Conservation (phyloP, 2,329 filamentous ascomycete genomes). For the Metarhizium anisopliae region DNA sequence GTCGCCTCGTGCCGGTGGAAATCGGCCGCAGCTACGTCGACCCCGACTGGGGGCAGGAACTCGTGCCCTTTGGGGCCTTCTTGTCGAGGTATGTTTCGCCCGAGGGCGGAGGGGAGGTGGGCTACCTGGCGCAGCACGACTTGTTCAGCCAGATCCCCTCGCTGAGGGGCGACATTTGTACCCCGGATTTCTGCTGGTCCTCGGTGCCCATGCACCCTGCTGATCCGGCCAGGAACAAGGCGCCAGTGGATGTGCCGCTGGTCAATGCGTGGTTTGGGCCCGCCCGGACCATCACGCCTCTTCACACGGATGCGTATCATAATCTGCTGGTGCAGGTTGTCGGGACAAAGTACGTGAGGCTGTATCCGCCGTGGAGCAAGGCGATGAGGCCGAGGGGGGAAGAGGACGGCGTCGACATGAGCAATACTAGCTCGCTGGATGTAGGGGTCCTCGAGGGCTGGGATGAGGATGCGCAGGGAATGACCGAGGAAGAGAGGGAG, state of each 20-base stretch:
- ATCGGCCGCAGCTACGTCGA: slow-evolving; percentile 83
- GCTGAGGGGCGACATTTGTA: slow-evolving; percentile 63
- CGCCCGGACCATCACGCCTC: slow-evolving; percentile 74
- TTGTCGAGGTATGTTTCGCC: slow-evolving; percentile 48
- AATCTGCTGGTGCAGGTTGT: slow-evolving; percentile 87
- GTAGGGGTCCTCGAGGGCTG: slow-evolving; percentile 59
- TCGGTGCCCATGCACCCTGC: slow-evolving; percentile 48
- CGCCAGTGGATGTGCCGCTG: slow-evolving; percentile 48
- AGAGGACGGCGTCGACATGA: slow-evolving; percentile 77
- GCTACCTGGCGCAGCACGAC: slow-evolving; percentile 88
- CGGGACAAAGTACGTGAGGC: slow-evolving; percentile 81
- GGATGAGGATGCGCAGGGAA: slow-evolving; percentile 33
- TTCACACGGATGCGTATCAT: slow-evolving; percentile 91
- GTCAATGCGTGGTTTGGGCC: slow-evolving; percentile 94
- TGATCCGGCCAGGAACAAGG: slow-evolving; percentile 24
- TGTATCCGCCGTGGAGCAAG: slow-evolving; percentile 65
- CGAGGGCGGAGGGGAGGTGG: slow-evolving; percentile 31
- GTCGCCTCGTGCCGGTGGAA: slow-evolving; percentile 77
- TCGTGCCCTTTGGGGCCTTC: slow-evolving; percentile 68
- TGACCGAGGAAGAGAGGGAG: slow-evolving; percentile 23
- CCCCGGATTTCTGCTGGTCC: slow-evolving; percentile 81
- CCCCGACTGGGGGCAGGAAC: slow-evolving; percentile 70
- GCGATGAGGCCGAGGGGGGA: slow-evolving; percentile 51
- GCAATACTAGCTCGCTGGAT: slow-evolving; percentile 78
- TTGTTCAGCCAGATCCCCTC: slow-evolving; percentile 74